phyloP scores from a whole-genome alignment of 176 grass and related monocot genomes.

The barley (Hordeum vulgare) region MorexV3_pseudomolecules_assembly NC_058524.1:52878776-52879275 shows the following conservation, averaged over 20 bases:
- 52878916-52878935: background rate
- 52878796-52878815: slow-evolving; percentile 49
- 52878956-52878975: background rate
- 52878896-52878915: slow-evolving; percentile 9
- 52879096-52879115: too few relatives aligned
- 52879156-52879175: background rate
- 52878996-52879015: too few relatives aligned
- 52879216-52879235: background rate
- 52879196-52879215: background rate
- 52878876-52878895: slow-evolving; percentile 32
- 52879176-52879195: background rate
- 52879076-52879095: too few relatives aligned
- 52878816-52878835: slow-evolving; percentile 35
- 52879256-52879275: background rate
- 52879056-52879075: too few relatives aligned
- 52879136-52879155: background rate
- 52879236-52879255: background rate
- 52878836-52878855: slow-evolving; percentile 42
- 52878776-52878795: slow-evolving; percentile 55
- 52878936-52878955: background rate
- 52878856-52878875: slow-evolving; percentile 9
- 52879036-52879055: too few relatives aligned
- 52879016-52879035: too few relatives aligned
- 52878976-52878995: too few relatives aligned
- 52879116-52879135: too few relatives aligned